Conservation (phyloP, 441 rosid species). For the Arabidopsis lyrata region DNA sequence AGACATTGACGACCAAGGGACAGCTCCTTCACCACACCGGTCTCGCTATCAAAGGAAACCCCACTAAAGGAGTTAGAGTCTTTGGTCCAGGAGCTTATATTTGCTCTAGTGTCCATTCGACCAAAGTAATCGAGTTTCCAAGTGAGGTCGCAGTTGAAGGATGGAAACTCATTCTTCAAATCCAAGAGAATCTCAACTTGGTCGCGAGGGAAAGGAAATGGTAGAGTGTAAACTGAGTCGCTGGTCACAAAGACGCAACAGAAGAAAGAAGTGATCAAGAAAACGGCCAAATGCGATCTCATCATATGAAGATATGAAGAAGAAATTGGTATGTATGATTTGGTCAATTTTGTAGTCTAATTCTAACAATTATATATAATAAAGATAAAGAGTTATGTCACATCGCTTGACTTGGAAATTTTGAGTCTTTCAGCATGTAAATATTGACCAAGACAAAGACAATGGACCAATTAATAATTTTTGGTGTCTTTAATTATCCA, state of each 20-base stretch:
- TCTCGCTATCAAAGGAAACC: neutral
- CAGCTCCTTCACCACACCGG: too few relatives aligned
- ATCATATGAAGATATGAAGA: conserved; percentile 7
- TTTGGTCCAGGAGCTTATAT: conserved; percentile 18
- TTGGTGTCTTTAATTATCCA: too few relatives aligned
- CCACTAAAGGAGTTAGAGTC: neutral
- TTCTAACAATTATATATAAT: neutral
- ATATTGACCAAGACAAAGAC: too few relatives aligned
- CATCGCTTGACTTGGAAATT: too few relatives aligned
- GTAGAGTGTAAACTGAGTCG: neutral
- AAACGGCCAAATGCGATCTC: neutral
- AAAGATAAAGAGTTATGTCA: too few relatives aligned
- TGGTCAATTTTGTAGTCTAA: neutral
- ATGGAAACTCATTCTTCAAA: conserved; percentile 13
- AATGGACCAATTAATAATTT: too few relatives aligned
- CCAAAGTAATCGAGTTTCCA: too few relatives aligned
- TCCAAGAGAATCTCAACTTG: conserved; percentile 5
- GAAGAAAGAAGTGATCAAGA: neutral
- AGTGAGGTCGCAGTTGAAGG: neutral
- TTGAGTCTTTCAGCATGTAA: too few relatives aligned
- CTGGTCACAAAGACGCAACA: neutral
- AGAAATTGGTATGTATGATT: neutral
- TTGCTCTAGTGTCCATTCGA: neutral
- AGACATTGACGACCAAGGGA: too few relatives aligned
- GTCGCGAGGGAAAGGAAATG: neutral